Evolutionary conservation across 2,329 filamentous ascomycete genomes (phyloP), one percentile per base, ranked within the genome.

Genomic region (Stemphylium vesicarium): DNA sequence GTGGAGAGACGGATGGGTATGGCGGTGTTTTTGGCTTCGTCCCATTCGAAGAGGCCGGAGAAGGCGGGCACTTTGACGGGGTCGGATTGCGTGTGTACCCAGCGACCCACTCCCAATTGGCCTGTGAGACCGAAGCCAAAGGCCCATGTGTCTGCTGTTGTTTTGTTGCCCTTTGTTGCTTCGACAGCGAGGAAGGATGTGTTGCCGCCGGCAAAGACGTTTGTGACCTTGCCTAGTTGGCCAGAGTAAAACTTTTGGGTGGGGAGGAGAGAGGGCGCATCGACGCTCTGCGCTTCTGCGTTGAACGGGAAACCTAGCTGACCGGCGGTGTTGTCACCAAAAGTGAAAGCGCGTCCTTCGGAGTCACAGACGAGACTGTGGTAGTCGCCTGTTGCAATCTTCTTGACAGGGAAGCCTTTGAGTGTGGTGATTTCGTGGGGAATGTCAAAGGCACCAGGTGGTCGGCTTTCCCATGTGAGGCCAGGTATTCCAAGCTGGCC

Each of bases 121-220:
- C 95, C 95, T 61, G 85, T 88, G 40, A 97, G 91, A 4, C 95
- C 95, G 59, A 90, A 87, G 12, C 95, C 95, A 59, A 91, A 93
- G 8, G 91, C 86, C 87, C 92, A 98, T 0, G 91, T 88, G 70
- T 98, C 95, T 13, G 87, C 85, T 18, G 85, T 89, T 13, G 89
- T 75, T 47, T 85, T 69, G 43, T 80, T 79, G n/a, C 85, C 76
- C 44, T 85, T 84, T 12, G 84, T 85, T 3, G 90, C 89, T 69
- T 97, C 92, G 43, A 96, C 83, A 0, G 88, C 91, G 71, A 98
- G 92, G 77, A 92, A 98, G 41, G 88, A 93, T 69, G 92, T 96
- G 40, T 84, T 81, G 1, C 95, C 95, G 13, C 95, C 95, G 2
- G 95, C 95, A 8, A 90, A 89, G 64, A 98, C 86, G 12, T 83